Evolutionary conservation across 2,329 filamentous ascomycete genomes (phyloP), one percentile per base, ranked within the genome.

Genomic region (Arthroderma sp.): DNA sequence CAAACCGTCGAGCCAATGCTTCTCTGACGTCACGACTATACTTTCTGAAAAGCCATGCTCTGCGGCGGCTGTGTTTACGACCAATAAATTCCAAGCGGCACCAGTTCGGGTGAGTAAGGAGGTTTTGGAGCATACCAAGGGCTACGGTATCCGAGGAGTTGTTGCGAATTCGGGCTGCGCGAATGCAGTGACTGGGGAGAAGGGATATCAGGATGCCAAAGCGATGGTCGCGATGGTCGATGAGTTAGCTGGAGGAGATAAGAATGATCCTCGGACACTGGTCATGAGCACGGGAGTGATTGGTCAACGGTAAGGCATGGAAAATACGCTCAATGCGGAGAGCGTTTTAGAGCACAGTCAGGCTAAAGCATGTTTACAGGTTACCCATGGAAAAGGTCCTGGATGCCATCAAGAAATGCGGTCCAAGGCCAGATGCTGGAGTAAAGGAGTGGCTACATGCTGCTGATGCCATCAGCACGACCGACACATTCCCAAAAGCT

Each of bases 201-300:
- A 86, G 38, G 91, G 91, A 1, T 71, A 93, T 43, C 82, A 94
- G 58, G 88, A 98, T 71, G 91, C 91, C 6, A 73, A 76, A 47
- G 75, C 73, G 47, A 98, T 98, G 91, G 85, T 83, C 10, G 68
- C 69, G 50, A 79, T 78, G 51, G 85, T 88, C 5, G 87, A 95
- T 60, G 70, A 77, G 44, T 76, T 74, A 54, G 77, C 77, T 50
- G 64, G 64, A 48, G 41, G 54, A 49, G 37, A 61, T 64, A 41
- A 59, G 7, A 62, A 66, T 37, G 68, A 71, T 39, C 68, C 74
- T 33, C 73, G 72, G 53, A 91, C 86, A n/a, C 72, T 98, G 40
- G 89, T 96, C 50, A 96, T 98, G 91, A 95, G 87, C 62, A 98
- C 91, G 2, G 91, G 91, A 44, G 91, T 98, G 38, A 98, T 98